These are phyloP conservation scores for Dianthus caryophyllus DNA, from an alignment of 148 eudicot genomes.

Conservation along the genomic window DNA sequence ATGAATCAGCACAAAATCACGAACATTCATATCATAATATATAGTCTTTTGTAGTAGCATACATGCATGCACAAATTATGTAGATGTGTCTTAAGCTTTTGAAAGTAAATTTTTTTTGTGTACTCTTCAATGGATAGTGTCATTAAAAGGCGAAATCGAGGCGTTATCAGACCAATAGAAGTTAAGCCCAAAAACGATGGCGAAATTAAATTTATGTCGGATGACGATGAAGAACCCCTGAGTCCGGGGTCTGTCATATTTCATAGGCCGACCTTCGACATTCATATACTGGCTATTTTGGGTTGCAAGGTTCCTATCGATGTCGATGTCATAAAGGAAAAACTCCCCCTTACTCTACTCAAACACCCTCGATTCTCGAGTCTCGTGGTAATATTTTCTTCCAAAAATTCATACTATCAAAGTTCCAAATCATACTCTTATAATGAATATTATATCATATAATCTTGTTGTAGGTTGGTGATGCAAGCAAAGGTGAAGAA, in stretches of 20 bases:
- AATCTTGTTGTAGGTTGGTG: constrained; percentile 34
- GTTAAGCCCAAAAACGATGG: constrained; percentile 15
- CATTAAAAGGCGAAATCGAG: constrained; percentile 34
- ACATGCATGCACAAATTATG: too few relatives aligned
- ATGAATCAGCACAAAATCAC: too few relatives aligned
- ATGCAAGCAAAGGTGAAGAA: constrained; percentile 31
- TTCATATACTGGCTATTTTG: constrained; percentile 34
- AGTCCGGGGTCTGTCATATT: constrained; percentile 41
- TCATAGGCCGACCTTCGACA: constrained; percentile 31
- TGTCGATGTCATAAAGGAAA: constrained; percentile 24
- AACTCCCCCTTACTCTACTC: constrained; percentile 32
- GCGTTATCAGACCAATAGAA: constrained; percentile 36
- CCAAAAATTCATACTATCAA: too few relatives aligned
- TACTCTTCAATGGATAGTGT: constrained; percentile 15
- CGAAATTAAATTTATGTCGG: constrained; percentile 1
- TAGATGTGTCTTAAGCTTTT: too few relatives aligned
- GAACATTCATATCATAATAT: too few relatives aligned
- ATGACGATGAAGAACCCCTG: constrained; percentile 36
- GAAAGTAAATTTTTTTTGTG: not conserved
- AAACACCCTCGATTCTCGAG: constrained; percentile 49
- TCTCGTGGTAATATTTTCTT: constrained; percentile 30
- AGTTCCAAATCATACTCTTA: too few relatives aligned
- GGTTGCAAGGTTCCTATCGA: constrained; percentile 28
- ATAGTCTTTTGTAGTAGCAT: too few relatives aligned
- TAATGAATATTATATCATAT: too few relatives aligned